phyloP scores from a whole-genome alignment of 108 stramenopile genomes.

The Cylindrotheca closterium region DNA sequence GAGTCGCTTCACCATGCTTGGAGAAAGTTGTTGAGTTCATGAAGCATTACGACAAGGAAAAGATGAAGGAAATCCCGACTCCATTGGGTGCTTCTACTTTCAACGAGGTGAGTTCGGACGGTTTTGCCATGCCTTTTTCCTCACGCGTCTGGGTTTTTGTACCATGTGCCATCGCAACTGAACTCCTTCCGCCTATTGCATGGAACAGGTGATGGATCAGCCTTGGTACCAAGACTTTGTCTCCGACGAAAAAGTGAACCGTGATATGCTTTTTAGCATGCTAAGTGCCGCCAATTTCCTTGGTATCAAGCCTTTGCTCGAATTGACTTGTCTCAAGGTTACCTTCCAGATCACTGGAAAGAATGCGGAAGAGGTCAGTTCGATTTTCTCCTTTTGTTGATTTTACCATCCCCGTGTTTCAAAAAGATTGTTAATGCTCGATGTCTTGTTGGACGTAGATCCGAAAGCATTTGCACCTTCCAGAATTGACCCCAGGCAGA shows the following conservation, averaged over 20 bases:
- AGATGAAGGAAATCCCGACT: conserved; percentile 66
- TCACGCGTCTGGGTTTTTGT: too few species aligned
- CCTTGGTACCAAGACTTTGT: conserved; percentile 75
- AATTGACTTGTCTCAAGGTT: conserved; percentile 69
- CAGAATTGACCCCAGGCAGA: conserved; percentile 67
- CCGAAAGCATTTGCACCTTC: conserved; percentile 68
- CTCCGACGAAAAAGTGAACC: conserved; percentile 40
- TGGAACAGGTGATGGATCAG: conserved; percentile 63
- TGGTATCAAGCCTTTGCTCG: conserved; percentile 78
- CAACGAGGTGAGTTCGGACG: conserved; percentile 47
- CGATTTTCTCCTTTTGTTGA: neutral
- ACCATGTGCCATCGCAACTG: too few species aligned
- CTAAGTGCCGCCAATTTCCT: conserved; percentile 82
- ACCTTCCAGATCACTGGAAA: conserved; percentile 76
- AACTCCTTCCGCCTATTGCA: neutral
- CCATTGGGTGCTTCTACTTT: conserved; percentile 70
- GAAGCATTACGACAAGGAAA: conserved; percentile 62
- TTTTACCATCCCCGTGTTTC: neutral
- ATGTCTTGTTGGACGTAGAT: conserved; percentile 32
- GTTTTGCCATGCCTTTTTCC: too few species aligned
- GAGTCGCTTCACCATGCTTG: conserved; percentile 49
- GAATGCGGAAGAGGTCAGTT: conserved; percentile 52
- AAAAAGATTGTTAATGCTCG: neutral
- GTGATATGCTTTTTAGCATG: conserved; percentile 70
- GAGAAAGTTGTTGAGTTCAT: conserved; percentile 76